Conservation (phyloP, 1,284 basidiomycete genomes). For the Moesziomyces parantarcticus region DNA sequence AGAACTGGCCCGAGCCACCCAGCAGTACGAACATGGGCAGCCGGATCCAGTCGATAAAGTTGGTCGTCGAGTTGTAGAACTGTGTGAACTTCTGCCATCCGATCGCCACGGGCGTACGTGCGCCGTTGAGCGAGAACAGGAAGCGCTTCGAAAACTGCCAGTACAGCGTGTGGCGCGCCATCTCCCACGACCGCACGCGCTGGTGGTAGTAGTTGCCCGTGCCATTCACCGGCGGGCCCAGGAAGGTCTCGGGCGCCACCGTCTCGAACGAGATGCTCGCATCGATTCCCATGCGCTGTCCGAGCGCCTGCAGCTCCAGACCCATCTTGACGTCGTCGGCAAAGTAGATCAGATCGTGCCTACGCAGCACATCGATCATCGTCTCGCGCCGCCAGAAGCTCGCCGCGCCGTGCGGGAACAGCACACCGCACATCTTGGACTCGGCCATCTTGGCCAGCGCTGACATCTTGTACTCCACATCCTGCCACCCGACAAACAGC, state of each 20-base stretch:
- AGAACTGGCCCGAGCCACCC: constrained; percentile 24
- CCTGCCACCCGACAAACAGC: constrained; percentile 43
- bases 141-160: constrained; percentile 40
- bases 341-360: constrained; percentile 38
- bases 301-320: constrained; percentile 31
- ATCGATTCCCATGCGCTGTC: constrained; percentile 26
- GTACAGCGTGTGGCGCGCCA: constrained; percentile 43
- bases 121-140: constrained; percentile 31
- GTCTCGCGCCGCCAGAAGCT: constrained; percentile 36
- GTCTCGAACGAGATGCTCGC: constrained; percentile 34
- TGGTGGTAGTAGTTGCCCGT: constrained; percentile 37
- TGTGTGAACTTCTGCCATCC: constrained; percentile 41
- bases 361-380: constrained; percentile 24
- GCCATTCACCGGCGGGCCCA: constrained; percentile 21
- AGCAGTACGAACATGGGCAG: constrained; percentile 37
- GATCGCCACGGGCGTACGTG: constrained; percentile 13
- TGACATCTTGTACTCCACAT: constrained; percentile 47
- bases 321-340: constrained; percentile 48
- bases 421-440: constrained; percentile 28
- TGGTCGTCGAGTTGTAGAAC: constrained; percentile 38
- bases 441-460: constrained; percentile 40
- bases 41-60: constrained; percentile 47
- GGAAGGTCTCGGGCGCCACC: constrained; percentile 33
- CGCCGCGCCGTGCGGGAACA: constrained; percentile 39
- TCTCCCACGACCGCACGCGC: constrained; percentile 37